Base-by-base conservation (phyloP, 2,329 filamentous ascomycete genomes). In the Hirsutella minnesotensis region DNA sequence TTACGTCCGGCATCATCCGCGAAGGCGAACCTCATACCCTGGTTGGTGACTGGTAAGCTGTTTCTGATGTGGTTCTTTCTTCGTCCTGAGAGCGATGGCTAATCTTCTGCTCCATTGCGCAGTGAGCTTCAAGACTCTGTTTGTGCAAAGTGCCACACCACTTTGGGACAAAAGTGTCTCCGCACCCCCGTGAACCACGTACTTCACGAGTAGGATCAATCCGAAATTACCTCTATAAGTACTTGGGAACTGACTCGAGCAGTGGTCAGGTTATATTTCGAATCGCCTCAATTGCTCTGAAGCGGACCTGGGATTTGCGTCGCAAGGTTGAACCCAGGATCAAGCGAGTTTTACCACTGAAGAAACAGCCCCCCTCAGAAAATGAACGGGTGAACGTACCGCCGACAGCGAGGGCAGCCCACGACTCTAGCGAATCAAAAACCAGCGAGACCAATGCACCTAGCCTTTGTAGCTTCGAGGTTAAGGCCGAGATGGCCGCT, bases 221-320 rank as follows among this genome's bases (percentile, higher is more conserved):
- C 15, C 24, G 3, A 29, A 10, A n/a, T 24, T 13, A 21, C 8
- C 38, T n/a, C n/a, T n/a, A n/a, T n/a, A n/a, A n/a, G n/a, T n/a
- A n/a, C n/a, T n/a, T n/a, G n/a, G n/a, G n/a, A n/a, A n/a, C 48
- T 50, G 44, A 46, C 22, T 9, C n/a, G 5, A 16, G 9, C 29
- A 69, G 65, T 21, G 56, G 56, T 37, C 63, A 67, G 44, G 45
- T 65, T 13, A 52, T 68, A 13, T 52, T 68, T 9, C 55, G 56
- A 8, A 46, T 48, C 30, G 46, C 54, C 0, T 60, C 57, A 3
- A 49, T 68, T 2, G 10, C 35, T 1, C 48, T 61, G 15, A 54
- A 52, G 20, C 40, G 41, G 13, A 44, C 40, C 15, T 10, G 42
- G n/a, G 50, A 55, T 37, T 37, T 47, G 16, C 47, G 52, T 1